Evolutionary conservation across 176 grass and related monocot genomes (phyloP).

Genomic region (Hordeum marinum): DNA sequence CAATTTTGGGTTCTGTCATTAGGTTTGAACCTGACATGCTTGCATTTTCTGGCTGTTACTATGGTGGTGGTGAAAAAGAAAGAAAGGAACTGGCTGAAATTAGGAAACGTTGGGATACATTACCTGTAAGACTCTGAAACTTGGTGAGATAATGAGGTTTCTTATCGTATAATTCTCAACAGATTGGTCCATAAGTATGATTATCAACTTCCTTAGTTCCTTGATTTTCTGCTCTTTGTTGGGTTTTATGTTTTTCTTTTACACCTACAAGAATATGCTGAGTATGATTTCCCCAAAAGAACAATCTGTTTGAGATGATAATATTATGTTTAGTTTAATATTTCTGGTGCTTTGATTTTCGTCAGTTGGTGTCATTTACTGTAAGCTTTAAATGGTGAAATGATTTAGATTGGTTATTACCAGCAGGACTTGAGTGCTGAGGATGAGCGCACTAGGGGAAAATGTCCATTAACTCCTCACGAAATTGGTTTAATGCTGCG

Average conservation of each 20-base stretch:
- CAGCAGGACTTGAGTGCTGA: conserved; percentile 77
- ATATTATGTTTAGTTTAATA: neutral
- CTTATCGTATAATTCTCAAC: neutral
- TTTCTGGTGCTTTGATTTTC: neutral
- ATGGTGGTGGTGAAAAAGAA: conserved; percentile 91
- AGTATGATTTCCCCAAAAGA: neutral
- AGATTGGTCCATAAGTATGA: neutral
- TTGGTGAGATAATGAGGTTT: conserved; percentile 32
- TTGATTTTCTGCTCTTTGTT: neutral
- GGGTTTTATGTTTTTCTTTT: neutral
- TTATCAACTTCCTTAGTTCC: neutral
- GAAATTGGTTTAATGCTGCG: conserved; percentile 91
- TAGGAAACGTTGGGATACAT: conserved; percentile 92
- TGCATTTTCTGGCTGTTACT: conserved; percentile 98
- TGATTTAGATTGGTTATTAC: conserved; percentile 31
- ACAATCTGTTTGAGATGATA: neutral
- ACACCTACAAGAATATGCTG: neutral
- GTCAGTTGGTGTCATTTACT: neutral
- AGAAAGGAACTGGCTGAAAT: conserved; percentile 77
- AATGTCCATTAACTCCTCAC: conserved; percentile 84
- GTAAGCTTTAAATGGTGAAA: conserved; percentile 11
- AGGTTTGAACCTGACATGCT: conserved; percentile 99
- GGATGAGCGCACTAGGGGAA: conserved; percentile 71
- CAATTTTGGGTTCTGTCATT: conserved; percentile 1
- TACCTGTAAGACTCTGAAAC: conserved; percentile 74